Evolutionary conservation across 345 rosid genomes (phyloP).

Genomic region (Rhodamnia rubescens): DNA sequence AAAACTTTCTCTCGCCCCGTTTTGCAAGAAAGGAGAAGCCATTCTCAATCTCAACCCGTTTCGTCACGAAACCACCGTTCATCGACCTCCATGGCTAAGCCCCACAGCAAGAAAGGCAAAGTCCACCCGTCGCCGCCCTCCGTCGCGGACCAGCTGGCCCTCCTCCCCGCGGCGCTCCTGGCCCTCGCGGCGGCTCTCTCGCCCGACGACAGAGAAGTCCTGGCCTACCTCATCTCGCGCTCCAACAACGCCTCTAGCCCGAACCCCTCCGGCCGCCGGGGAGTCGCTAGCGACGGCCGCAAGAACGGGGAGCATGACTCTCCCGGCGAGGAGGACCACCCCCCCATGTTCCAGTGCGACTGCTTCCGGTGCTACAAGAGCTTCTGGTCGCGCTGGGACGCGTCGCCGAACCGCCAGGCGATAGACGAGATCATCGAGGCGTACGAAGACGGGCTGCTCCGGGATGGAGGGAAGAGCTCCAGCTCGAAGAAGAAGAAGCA

Average conservation of each 20-base stretch:
- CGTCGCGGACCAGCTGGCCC: background rate
- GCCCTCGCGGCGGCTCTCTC: slow-evolving; percentile 23
- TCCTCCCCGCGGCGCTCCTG: slow-evolving; percentile 28
- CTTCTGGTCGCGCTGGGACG: slow-evolving; percentile 36
- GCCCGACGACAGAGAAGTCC: slow-evolving; percentile 24
- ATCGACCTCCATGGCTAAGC: slow-evolving; percentile 12
- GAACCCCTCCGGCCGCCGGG: background rate
- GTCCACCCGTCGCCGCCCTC: slow-evolving; percentile 23
- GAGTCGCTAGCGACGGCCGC: background rate
- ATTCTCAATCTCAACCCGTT: background rate
- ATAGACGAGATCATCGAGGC: slow-evolving; percentile 36
- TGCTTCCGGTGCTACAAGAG: slow-evolving; percentile 34
- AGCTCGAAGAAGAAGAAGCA: slow-evolving; percentile 1
- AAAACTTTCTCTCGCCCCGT: background rate
- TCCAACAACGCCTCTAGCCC: background rate
- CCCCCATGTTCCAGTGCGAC: slow-evolving; percentile 17
- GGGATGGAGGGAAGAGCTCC: background rate
- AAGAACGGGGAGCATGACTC: background rate
- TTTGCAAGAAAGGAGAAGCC: background rate
- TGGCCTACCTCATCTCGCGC: slow-evolving; percentile 33
- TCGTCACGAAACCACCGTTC: background rate
- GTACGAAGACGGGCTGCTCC: slow-evolving; percentile 18
- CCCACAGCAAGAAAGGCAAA: slow-evolving; percentile 11
- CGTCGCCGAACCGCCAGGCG: slow-evolving; percentile 22
- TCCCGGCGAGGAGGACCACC: slow-evolving; percentile 4